These are phyloP conservation scores for Amaranthus palmeri DNA, from an alignment of 148 eudicot genomes.

Conservation along the genomic window DNA sequence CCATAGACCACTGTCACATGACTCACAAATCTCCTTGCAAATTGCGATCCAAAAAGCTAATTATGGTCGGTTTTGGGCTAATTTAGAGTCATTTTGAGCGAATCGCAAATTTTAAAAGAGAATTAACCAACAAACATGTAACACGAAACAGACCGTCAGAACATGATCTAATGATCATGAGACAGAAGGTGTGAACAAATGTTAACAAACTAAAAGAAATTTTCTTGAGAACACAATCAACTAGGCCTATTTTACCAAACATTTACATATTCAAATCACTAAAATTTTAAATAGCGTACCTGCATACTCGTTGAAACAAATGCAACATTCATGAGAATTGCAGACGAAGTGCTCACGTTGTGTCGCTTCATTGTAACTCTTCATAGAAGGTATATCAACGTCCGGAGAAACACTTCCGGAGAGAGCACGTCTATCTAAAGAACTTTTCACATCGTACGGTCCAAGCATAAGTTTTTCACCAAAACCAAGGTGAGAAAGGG, in stretches of 20 bases:
- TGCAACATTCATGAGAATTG: constrained; percentile 74
- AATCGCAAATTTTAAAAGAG: too few relatives aligned
- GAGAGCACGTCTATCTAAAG: constrained; percentile 71
- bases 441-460: constrained; percentile 46
- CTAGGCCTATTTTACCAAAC: neutral
- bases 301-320: constrained; percentile 76
- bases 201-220: too few relatives aligned
- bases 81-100: too few relatives aligned
- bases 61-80: too few relatives aligned
- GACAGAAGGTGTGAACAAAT: neutral
- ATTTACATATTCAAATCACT: neutral
- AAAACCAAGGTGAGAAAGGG: constrained; percentile 68
- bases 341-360: constrained; percentile 52
- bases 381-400: constrained; percentile 75
- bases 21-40: too few relatives aligned
- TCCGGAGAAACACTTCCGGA: constrained; percentile 75
- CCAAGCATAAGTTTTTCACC: constrained; percentile 65
- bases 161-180: neutral
- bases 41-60: too few relatives aligned
- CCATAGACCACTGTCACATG: too few relatives aligned
- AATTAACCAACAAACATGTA: too few relatives aligned
- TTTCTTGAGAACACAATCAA: neutral
- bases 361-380: constrained; percentile 64
- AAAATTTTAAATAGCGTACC: constrained; percentile 37
- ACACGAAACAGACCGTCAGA: neutral